Evolutionary conservation across 352 stramenopile genomes (phyloP), one percentile per base, ranked within the genome.

Genomic region (Phytophthora kernoviae): DNA sequence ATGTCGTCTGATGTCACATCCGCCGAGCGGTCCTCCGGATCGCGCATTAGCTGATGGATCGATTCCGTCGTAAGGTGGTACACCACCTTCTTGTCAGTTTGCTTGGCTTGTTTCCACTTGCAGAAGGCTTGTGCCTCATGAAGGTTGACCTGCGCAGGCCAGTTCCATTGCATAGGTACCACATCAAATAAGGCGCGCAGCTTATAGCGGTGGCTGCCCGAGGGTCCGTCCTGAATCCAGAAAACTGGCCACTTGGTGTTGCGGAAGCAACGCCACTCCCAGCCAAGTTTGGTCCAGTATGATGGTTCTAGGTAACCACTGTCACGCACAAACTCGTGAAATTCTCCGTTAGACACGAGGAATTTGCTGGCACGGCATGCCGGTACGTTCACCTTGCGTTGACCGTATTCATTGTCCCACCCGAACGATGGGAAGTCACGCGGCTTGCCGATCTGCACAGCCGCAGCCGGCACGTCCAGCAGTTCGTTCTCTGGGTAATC

Each of bases 331-430:
- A 99, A 99, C 58, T 98, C 82, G 41, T 77, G 93, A 68, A 96
- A 99, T 68, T 99, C 95, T 54, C 94, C 96, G 75, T 99, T 99
- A 8, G 90, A 98, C 20, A 99, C 81, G 59, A 98, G 89, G 62
- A 96, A 90, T 64, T 97, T 88, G 51, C 78, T 94, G 15, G 86
- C 93, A 24, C 88, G 64, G 68, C 98, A 98, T 17, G 82, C 59
- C 11, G 88, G 87, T 27, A 98, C 96, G 4, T 84, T 68, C 2
- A 98, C 68, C 14, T 87, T 74, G 24, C 92, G 84, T 54, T 83
- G 71, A 30, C 97, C 97, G 73, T 99, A 99, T 71, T 99, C 97
- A 70, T 98, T 99, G 72, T 99, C 97, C 96, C 96, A 99, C 33
- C 96, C 96, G 62, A 97, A 99, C 0, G 90, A 96, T 36, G 91